Base-by-base conservation (phyloP, 495 filamentous ascomycete genomes). In the Penicillium tannophilum region DNA sequence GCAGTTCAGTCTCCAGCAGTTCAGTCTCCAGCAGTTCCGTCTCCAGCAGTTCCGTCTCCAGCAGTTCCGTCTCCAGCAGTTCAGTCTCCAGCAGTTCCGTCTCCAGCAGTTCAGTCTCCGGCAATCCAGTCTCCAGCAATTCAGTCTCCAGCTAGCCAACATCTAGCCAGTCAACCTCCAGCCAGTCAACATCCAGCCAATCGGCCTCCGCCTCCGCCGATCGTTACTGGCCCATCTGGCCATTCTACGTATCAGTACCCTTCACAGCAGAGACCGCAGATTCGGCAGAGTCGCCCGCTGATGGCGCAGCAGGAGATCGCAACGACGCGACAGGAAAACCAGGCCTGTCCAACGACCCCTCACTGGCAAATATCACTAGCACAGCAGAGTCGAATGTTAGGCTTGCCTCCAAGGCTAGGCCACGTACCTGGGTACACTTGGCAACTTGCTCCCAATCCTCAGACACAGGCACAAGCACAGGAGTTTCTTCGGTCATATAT, bases 161-260 rank as follows among this genome's bases (percentile, higher is more conserved):
- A n/a, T 17, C 39, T 16, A 16, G 39, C 39, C 2, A 12, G 0
- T 9, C 10, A 9, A 2, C 14, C 33, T 11, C 33, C 33, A 12
- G 33, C 33, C 8, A 14, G 1, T n/a, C 36, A 30, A 28, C 41
- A 20, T 30, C 24, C 6, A 4, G 24, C 47, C 14, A 19, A 9
- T 16, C 24, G 12, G n/a, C n/a, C 30, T 17, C 47, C 23, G n/a
- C n/a, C 30, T 17, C 47, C 23, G 26, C 47, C 44, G 7, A 41
- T 47, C 3, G 20, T 47, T 4, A 11, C 44, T 2, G 48, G 17
- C 4, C 30, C 30, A 35, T 2, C 3, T 14, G 7, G 17, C 20
- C n/a, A 35, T 16, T 23, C 16, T 26, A 24, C 52, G 12, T 52
- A 52, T 39, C 31, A 20, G 8, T 52, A 36, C 16, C 49, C 49